Base-by-base conservation (phyloP, 306 rosid species). In the Fragaria nilgerrensis region DNA sequence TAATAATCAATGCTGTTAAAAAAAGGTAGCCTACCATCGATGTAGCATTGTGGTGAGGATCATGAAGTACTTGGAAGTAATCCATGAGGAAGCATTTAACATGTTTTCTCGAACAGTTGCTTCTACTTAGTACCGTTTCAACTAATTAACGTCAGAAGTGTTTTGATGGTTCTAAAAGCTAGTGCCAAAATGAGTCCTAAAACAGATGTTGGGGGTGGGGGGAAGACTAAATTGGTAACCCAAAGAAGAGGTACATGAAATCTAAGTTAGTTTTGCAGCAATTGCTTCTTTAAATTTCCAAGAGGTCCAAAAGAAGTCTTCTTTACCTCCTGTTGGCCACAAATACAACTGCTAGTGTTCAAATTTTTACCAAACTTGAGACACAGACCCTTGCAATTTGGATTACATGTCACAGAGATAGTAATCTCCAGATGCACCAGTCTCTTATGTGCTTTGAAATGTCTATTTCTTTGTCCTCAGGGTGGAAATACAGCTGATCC, bases 391-490 rank as follows among this genome's bases (percentile, higher is more conserved):
- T 85, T 84, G 88, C 97, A 95, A 48, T 79, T 81, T 16, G 92
- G 78, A 76, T 85, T 88, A 77, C 98, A 95, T 19, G 86, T 59
- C 34, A 90, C 93, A 75, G 81, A 75, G 74, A 92, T 79, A 68
- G 89, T 88, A 72, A 92, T 95, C 81, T 92, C 96, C 78, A 95
- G 83, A 86, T 92, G 97, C 84, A 95, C 84, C 69, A 79, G 87
- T 95, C 98, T 84, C 97, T 89, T 70, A 92, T 84, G 87, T 90
- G 82, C 86, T 92, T 95, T 64, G 98, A 95, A 85, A 95, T 90
- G 82, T 92, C 97, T 78, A 92, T 88, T 71, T 87, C 89, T 84
- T 85, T 92, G 75, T 83, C 86, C 50, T 55, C 89, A 0, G 79
- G 85, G 36, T 96, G 96, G 75, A 92, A 95, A 78, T 92, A 83